These are phyloP conservation scores for Tuber indicum DNA, from an alignment of 495 filamentous ascomycete genomes.

Conservation along the genomic window DNA sequence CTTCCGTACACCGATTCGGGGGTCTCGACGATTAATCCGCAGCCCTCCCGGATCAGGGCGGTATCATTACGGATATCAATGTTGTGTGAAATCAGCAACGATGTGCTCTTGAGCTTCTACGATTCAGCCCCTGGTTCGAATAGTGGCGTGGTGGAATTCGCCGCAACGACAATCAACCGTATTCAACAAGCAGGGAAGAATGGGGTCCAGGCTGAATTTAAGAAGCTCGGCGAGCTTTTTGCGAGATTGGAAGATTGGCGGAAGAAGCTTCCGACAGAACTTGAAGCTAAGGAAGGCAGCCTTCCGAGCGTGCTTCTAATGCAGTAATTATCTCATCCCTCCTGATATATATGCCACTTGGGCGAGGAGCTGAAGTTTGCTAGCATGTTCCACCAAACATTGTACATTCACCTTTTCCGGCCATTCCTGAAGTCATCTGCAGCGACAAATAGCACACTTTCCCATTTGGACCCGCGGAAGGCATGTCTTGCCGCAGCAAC, in stretches of 20 bases:
- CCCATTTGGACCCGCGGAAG: constrained; percentile 83
- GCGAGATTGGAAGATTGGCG: constrained; percentile 87
- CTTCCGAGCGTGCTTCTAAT: constrained; percentile 83
- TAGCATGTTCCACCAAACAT: constrained; percentile 86
- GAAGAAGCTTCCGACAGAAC: constrained; percentile 72
- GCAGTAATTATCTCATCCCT: constrained; percentile 51
- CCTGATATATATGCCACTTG: constrained; percentile 39
- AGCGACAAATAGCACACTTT: constrained; percentile 69
- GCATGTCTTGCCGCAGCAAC: constrained; percentile 83
- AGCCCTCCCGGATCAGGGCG: constrained; percentile 76
- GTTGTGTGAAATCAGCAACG: constrained; percentile 87
- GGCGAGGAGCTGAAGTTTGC: constrained; percentile 45
- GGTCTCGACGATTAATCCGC: constrained; percentile 53
- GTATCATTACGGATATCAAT: constrained; percentile 73
- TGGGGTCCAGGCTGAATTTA: constrained; percentile 61
- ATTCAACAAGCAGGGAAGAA: constrained; percentile 27
- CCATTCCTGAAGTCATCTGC: constrained; percentile 90
- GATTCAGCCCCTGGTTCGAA: constrained; percentile 56
- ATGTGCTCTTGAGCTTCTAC: constrained; percentile 85
- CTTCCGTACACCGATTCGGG: constrained; percentile 83
- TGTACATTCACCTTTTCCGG: constrained; percentile 94
- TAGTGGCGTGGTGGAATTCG: constrained; percentile 42
- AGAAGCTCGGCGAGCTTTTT: constrained; percentile 87
- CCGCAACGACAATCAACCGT: constrained; percentile 51
- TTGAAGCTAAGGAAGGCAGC: constrained; percentile 83